phyloP scores from a whole-genome alignment of 2,329 filamentous ascomycete genomes.

The Ciborinia camelliae region DNA sequence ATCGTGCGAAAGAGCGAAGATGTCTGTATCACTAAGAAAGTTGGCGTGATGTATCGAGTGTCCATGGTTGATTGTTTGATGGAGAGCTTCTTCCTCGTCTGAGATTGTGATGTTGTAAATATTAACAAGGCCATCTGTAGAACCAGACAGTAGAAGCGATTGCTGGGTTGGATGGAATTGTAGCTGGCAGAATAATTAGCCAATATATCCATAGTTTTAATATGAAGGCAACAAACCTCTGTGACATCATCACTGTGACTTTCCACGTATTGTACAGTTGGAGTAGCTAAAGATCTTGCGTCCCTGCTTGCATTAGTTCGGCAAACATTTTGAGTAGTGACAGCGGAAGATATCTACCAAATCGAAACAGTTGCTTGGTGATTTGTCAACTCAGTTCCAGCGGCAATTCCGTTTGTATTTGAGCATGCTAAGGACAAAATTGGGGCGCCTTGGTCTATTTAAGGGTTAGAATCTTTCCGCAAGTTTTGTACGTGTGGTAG shows the following conservation, averaged over 20 bases:
- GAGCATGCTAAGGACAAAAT: conserved; percentile 64
- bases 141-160: conserved; percentile 67
- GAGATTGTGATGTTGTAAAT: conserved; percentile 67
- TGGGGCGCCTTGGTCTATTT: conserved; percentile 45
- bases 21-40: conserved; percentile 62
- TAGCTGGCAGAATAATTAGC: conserved; percentile 43
- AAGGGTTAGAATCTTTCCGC: conserved; percentile 3
- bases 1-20: conserved; percentile 74
- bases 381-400: conserved; percentile 69
- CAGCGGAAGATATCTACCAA: conserved; percentile 47
- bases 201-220: conserved; percentile 25
- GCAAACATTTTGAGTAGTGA: neutral
- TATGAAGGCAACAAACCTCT: conserved; percentile 41
- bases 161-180: conserved; percentile 59
- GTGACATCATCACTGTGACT: conserved; percentile 68
- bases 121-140: conserved; percentile 76
- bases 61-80: conserved; percentile 75
- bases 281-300: conserved; percentile 47
- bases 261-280: conserved; percentile 56
- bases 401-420: conserved; percentile 58
- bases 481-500: neutral
- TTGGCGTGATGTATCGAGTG: conserved; percentile 72
- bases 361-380: conserved; percentile 58
- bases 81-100: conserved; percentile 74
- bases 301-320: conserved; percentile 47